These are phyloP conservation scores for Suhomyces taliae DNA, from an alignment of 1,139 yeast species.

Conservation along the genomic window DNA sequence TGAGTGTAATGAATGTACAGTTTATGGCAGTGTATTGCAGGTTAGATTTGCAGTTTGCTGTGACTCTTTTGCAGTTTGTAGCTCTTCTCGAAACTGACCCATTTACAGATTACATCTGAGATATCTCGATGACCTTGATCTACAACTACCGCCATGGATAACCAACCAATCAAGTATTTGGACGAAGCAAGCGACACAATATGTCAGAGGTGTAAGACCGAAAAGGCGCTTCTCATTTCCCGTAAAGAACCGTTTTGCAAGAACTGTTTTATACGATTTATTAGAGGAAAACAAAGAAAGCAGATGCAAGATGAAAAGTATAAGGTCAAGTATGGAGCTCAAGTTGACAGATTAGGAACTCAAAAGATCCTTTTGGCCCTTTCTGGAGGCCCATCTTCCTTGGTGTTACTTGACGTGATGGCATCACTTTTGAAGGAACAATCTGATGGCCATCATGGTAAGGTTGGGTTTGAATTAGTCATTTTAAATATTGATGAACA, in stretches of 20 bases:
- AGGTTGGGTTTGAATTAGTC: constrained; percentile 64
- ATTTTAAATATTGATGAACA: constrained; percentile 54
- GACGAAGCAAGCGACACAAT: constrained; percentile 9
- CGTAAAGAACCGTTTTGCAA: constrained; percentile 73
- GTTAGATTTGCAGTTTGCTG: neutral
- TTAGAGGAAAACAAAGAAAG: constrained; percentile 77
- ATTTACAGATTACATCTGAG: neutral
- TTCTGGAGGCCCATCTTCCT: constrained; percentile 65
- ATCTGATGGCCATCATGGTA: constrained; percentile 54
- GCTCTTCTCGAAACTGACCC: neutral
- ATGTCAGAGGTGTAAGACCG: constrained; percentile 55
- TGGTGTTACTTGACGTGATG: constrained; percentile 68
- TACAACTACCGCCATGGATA: constrained; percentile 6
- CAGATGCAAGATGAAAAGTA: constrained; percentile 69
- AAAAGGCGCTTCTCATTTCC: constrained; percentile 48
- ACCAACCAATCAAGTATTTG: constrained; percentile 21
- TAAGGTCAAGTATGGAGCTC: constrained; percentile 60
- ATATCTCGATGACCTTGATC: constrained; percentile 4
- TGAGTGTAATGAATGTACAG: neutral
- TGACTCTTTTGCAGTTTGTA: constrained; percentile 1
- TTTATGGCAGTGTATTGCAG: neutral
- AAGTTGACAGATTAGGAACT: constrained; percentile 26
- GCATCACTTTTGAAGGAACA: constrained; percentile 65
- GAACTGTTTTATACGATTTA: constrained; percentile 68
- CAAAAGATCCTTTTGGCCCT: constrained; percentile 58